Evolutionary conservation across 345 rosid genomes (phyloP).

Genomic region (Salix suchowensis): DNA sequence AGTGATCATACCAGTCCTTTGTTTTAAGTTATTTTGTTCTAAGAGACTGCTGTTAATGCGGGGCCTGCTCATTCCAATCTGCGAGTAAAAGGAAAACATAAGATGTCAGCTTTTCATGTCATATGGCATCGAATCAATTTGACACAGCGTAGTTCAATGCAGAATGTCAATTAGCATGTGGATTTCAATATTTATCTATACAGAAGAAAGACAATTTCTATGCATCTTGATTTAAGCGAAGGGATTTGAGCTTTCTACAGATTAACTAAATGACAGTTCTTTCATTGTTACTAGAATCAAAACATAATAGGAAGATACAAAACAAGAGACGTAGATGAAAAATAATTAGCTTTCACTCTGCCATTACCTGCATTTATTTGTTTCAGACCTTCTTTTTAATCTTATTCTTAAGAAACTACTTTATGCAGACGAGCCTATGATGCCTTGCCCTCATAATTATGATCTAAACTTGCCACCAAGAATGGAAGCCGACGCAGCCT

Average conservation of each 20-base stretch:
- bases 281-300: not conserved
- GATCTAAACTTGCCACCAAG: conserved; percentile 46
- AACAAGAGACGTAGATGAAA: not conserved
- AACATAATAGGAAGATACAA: not conserved
- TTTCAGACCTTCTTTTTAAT: not conserved
- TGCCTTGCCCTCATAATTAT: conserved; percentile 31
- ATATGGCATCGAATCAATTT: not conserved
- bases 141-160: not conserved
- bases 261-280: not conserved
- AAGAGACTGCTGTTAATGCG: not conserved
- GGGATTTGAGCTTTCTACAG: not conserved
- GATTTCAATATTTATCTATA: not conserved
- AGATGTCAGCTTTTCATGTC: not conserved
- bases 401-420: not conserved
- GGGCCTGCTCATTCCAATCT: not conserved
- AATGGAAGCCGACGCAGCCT: conserved; percentile 36
- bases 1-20: conserved; percentile 7
- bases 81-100: not conserved
- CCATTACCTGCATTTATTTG: not conserved
- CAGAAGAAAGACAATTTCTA: not conserved
- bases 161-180: not conserved
- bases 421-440: conserved; percentile 49
- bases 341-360: not conserved
- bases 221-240: not conserved
- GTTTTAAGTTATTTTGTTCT: not conserved